Evolutionary conservation across 805 yeast genomes (phyloP), one percentile per base, ranked within the genome.

Genomic region (Hanseniaspora clermontiae): DNA sequence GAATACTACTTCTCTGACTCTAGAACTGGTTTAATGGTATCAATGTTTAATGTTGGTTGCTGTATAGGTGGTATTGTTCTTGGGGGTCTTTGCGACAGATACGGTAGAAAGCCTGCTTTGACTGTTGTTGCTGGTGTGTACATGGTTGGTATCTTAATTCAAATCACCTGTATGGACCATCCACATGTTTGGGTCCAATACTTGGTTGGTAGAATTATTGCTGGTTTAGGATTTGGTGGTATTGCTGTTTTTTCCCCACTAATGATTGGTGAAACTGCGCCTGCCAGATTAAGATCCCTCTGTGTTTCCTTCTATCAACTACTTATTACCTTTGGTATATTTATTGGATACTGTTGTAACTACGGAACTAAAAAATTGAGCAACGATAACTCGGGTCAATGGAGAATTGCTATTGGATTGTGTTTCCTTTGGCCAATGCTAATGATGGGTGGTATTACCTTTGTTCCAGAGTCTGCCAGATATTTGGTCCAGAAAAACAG

Each of bases 151-250:
- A 75, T 80, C 51, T 64, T 80, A 47, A 72, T 83, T 58, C 87
- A 82, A 69, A 80, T 81, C 57, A 69, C 83, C 19, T 72, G 85
- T 14, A 61, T 63, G 43, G 57, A 66, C 8, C 64, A 64, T n/a
- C 50, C 29, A 31, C 60, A 68, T 43, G 68, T 71, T 34, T 83
- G 87, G 87, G 77, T 75, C 64, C 87, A 82, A 67, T 75, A 77
- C 63, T 74, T 80, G 60, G 71, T 81, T 62, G 87, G 87, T 47
- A 75, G 88, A 71, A 75, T 77, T 77, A 72, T 86, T 60, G 78
- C 85, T 37, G 95, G 95, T 57, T 60, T 84, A 6, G 84, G 84
- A 56, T 85, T 85, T 59, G 95, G 95, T 60, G 78, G 80, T 56
- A 74, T 84, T 46, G 81, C 89, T 50, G 87, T 87, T 50, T 74